Conservation (phyloP, 129 eudicot species). For the Chrysanthemum makinoi region DNA sequence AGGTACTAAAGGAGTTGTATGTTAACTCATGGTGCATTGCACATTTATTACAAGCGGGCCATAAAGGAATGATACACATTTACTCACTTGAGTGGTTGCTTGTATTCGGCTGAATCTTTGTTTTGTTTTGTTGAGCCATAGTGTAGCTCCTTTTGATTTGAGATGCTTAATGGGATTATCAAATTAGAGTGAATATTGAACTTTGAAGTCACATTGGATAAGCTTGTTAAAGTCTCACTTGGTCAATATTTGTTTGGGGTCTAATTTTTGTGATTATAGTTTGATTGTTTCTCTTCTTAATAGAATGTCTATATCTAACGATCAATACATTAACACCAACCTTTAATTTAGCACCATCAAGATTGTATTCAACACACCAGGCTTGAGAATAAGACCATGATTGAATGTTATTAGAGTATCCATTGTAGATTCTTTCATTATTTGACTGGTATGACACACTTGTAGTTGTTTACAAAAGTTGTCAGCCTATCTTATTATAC, state of each 20-base stretch:
- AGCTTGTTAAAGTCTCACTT: not conserved
- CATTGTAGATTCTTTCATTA: no score
- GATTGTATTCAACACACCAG: no score
- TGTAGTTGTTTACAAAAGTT: no score
- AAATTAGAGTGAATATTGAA: not conserved
- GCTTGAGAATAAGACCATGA: no score
- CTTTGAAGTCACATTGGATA: not conserved
- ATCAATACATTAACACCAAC: no score
- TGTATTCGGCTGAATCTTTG: slow-evolving; percentile 15
- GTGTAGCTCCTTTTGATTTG: slow-evolving; percentile 4
- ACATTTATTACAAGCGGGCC: no score
- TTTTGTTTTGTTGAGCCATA: slow-evolving; percentile 7
- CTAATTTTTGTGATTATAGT: not conserved
- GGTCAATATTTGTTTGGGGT: not conserved
- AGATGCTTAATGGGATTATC: not conserved
- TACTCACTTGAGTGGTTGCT: slow-evolving; percentile 5
- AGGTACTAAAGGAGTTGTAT: slow-evolving; percentile 25
- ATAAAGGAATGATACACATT: not conserved
- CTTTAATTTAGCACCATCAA: no score
- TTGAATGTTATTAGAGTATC: no score
- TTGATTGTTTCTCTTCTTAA: no score
- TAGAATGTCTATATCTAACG: no score
- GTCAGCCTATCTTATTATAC: no score
- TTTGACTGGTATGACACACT: no score
- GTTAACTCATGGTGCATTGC: not conserved